Conservation (phyloP, 768 basidiomycete genomes). For the Boletus rubroflammeus region DNA sequence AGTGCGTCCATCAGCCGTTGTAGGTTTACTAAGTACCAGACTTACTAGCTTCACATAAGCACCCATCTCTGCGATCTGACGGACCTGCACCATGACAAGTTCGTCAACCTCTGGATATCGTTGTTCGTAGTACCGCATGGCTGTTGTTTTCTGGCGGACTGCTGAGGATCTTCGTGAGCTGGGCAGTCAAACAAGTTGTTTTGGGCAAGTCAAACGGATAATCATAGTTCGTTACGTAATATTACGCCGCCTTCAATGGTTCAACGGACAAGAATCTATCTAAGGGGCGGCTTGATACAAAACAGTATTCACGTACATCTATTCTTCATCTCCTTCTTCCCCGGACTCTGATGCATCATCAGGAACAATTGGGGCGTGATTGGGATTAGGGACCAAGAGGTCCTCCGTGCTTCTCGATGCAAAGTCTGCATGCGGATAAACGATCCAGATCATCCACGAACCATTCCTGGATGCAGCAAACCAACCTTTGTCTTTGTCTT, state of each 20-base stretch:
- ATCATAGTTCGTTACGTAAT: conserved; percentile 10
- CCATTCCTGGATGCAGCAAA: background rate
- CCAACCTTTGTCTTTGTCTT: conserved; percentile 42
- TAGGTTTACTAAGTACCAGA: conserved; percentile 3
- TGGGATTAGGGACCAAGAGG: conserved; percentile 66
- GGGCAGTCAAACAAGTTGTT: background rate
- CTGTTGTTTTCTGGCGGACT: background rate
- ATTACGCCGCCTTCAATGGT: background rate
- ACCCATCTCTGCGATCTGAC: conserved; percentile 99
- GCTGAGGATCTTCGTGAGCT: background rate
- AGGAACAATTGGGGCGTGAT: conserved; percentile 37
- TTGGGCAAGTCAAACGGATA: background rate
- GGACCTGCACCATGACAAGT: conserved; percentile 99
- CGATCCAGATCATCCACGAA: background rate
- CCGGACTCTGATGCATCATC: conserved; percentile 18
- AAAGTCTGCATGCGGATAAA: conserved; percentile 5
- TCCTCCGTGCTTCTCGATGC: conserved; percentile 46
- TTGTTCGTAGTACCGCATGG: conserved; percentile 91
- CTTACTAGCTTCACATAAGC: conserved; percentile 96
- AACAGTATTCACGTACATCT: background rate
- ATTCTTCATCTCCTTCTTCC: conserved; percentile 15
- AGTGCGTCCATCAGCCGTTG: background rate
- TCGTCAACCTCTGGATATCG: conserved; percentile 96
- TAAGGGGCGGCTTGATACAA: background rate
- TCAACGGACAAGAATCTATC: background rate